Base-by-base conservation (phyloP, 345 rosid species). In the Microthlaspi erraticum region DNA sequence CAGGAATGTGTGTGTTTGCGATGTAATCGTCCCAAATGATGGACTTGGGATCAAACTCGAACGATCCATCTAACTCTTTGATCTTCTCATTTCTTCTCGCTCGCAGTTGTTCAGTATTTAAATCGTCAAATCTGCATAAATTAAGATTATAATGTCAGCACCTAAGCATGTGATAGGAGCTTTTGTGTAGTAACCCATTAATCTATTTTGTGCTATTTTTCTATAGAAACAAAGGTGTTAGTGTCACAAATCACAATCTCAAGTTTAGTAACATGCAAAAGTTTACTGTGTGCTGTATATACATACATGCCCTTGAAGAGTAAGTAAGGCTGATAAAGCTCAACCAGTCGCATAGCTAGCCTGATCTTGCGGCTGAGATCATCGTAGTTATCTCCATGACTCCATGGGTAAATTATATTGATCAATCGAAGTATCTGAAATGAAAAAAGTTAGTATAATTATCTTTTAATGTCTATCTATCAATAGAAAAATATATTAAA, bases 261-360 rank as follows among this genome's bases (percentile, higher is more conserved):
- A 53, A 36, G 19, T 73, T 46, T 18, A 10, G 38, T 65, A 29
- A 26, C 29, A 26, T 26, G 4, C 29, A 26, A 53, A 29, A 44
- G 58, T 16, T 44, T 52, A 36, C 4, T 20, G 63, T 37, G n/a
- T 31, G 33, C 50, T 34, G n/a, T n/a, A n/a, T n/a, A 37, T 51
- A 84, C 97, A 5, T 91, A 93, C 98, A 87, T 72, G 78, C 86
- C 98, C 50, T 69, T 38, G 87, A 88, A 94, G 90, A 91, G 89
- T 75, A 89, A 79, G 70, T 94, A 94, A 12, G 99, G 95, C 66
- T 82, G 60, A 78, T 94, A 94, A 20, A 94, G 87, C 26, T 91
- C 93, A 12, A 82, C 87, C 32, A 94, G 54, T 54, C 89, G 80
- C 89, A 91, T 78, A 44, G 88, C 91, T n/a, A 77, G 79, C 9